phyloP scores from a whole-genome alignment of 495 filamentous ascomycete genomes.

The Penicillium arizonense region DNA sequence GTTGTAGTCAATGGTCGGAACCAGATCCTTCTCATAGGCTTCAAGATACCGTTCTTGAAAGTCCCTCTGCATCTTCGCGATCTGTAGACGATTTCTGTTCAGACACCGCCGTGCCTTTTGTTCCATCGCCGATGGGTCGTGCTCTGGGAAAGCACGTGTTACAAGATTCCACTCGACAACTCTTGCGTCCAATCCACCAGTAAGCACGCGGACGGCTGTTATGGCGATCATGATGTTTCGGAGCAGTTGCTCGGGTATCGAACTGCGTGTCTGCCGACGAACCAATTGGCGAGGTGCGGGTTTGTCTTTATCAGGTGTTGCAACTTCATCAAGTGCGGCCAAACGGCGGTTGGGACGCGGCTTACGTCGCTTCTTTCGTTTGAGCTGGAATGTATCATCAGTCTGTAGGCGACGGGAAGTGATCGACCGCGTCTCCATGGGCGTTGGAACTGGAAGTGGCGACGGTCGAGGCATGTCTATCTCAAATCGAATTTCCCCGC shows the following conservation, averaged over 20 bases:
- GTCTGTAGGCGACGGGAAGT: not conserved
- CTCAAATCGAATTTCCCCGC: slow-evolving; percentile 36
- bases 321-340: slow-evolving; percentile 25
- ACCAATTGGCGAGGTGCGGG: not conserved
- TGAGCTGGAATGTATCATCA: not conserved
- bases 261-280: slow-evolving; percentile 27
- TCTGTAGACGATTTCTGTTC: slow-evolving; percentile 56
- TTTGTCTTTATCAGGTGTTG: slow-evolving; percentile 10
- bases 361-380: slow-evolving; percentile 1
- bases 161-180: slow-evolving; percentile 75
- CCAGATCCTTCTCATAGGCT: slow-evolving; percentile 67
- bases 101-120: slow-evolving; percentile 59
- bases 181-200: slow-evolving; percentile 65
- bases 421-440: slow-evolving; percentile 7
- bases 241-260: slow-evolving; percentile 24
- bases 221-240: slow-evolving; percentile 63
- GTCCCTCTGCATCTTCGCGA: slow-evolving; percentile 68
- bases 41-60: slow-evolving; percentile 74
- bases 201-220: slow-evolving; percentile 67
- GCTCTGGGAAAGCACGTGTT: slow-evolving; percentile 60
- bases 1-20: slow-evolving; percentile 71
- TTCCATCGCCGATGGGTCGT: slow-evolving; percentile 53
- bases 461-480: slow-evolving; percentile 13
- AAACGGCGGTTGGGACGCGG: slow-evolving; percentile 21
- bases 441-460: not conserved